A percentile compares a stretch with the other conserved stretches of the same genome.
These are phyloP conservation scores for Scenedesmus sp. DNA, from an alignment of 163 green algal species.

Conservation along the genomic window DNA sequence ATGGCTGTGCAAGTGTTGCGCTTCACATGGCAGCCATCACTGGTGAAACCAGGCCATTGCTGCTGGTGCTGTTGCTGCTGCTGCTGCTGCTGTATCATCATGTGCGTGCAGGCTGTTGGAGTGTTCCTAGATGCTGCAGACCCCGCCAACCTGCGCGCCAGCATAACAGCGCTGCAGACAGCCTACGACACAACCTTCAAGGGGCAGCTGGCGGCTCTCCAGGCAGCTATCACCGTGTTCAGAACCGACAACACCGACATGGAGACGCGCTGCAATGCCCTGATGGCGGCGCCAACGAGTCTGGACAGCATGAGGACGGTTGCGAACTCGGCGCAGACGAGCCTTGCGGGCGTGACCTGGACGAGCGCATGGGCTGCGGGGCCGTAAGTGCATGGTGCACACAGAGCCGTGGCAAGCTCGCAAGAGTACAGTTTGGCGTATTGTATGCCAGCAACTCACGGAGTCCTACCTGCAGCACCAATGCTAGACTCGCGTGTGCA, in stretches of 20 bases:
- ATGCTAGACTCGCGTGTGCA: no score
- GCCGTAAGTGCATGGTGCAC: no score
- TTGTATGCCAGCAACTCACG: no score
- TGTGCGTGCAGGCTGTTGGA: slow-evolving; percentile 13
- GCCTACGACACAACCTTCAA: slow-evolving; percentile 27
- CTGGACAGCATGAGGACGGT: not conserved
- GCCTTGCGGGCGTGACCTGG: not conserved
- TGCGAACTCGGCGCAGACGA: slow-evolving; percentile 11
- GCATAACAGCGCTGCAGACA: not conserved
- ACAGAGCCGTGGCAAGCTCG: no score
- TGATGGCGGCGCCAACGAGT: not conserved
- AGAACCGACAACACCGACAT: not conserved
- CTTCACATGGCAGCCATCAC: not conserved
- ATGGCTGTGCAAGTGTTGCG: no score
- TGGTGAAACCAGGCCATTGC: not conserved
- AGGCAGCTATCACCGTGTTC: not conserved
- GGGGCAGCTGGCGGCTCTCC: not conserved
- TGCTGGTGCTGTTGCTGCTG: not conserved
- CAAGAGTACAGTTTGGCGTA: no score
- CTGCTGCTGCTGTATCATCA: not conserved
- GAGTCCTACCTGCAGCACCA: no score
- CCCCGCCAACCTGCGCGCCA: not conserved
- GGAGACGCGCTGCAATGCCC: not conserved
- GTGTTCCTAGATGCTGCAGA: slow-evolving; percentile 47
- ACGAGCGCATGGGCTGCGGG: not conserved